Base-by-base conservation (phyloP, 208 protist genomes). In the Trypanosoma melophagium region DNA sequence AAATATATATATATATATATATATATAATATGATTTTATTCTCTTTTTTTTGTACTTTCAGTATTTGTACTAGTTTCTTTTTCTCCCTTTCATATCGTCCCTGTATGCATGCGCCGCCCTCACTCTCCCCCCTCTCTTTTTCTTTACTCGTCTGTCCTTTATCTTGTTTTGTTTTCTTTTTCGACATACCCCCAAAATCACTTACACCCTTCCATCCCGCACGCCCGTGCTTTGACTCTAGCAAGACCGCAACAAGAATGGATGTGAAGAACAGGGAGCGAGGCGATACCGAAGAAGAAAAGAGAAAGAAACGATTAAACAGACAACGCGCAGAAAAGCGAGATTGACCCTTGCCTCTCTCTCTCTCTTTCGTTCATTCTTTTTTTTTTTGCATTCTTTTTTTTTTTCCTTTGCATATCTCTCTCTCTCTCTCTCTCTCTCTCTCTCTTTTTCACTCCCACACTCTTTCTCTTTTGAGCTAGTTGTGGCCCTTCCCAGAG, bases 401-500 rank as follows among this genome's bases (percentile, higher is more conserved):
- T 21, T 12, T 22, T 59, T n/a, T 12, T 41, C 25, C 25, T 53
- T 49, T 51, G 3, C 35, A n/a, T 38, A 3, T 41, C 25, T 50
- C 7, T 60, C 60, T 16, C 67, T 66, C 14, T 9, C 19, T 16
- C n/a, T 51, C 25, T 68, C 47, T 47, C 25, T 58, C 22, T 21
- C 44, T 10, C 41, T 45, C 42, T 54, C 13, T 0, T 31, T n/a
- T 42, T 59, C 5, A 1, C 5, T 35, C 28, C n/a, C n/a, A n/a
- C n/a, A n/a, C 44, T 10, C 41, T 45, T 25, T 54, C 13, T 0
- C 19, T n/a, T 42, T 59, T 35, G 3, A 7, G 1, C 28, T 64
- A 69, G 45, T 60, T 71, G 44, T 71, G 52, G 51, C 70, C 56
- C 66, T 74, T 67, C 28, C 41, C 47, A 10, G 53, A 35, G 38